Conservation (phyloP, 306 rosid species). For the Trichosanthes truncata region DNA sequence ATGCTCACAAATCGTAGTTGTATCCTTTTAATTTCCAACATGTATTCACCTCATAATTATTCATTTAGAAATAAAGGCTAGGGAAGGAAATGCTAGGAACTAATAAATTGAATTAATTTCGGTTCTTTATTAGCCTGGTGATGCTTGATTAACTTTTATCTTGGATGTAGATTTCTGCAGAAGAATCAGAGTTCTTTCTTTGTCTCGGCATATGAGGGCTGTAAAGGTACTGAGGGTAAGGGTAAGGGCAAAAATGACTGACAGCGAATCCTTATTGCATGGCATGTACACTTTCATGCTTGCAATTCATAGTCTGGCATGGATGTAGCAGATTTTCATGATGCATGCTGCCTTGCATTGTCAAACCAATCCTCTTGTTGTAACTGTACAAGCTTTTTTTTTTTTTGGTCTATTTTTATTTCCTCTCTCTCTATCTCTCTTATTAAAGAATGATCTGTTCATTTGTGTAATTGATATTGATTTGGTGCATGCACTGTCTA, state of each 20-base stretch:
- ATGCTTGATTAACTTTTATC: neutral
- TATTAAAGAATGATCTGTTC: neutral
- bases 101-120: neutral
- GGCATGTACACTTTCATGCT: conserved; percentile 1
- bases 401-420: no score
- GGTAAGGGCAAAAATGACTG: conserved; percentile 65
- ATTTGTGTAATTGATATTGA: conserved; percentile 5
- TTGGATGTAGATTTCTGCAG: conserved; percentile 67
- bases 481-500: neutral
- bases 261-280: conserved; percentile 7
- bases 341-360: conserved; percentile 7
- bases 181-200: conserved; percentile 65
- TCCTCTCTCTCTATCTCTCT: neutral
- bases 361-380: conserved; percentile 6
- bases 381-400: neutral
- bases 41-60: neutral
- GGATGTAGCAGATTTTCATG: neutral
- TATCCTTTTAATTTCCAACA: neutral
- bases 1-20: neutral
- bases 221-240: conserved; percentile 51
- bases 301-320: neutral
- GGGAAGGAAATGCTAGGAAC: neutral
- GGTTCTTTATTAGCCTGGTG: neutral
- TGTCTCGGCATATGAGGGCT: conserved; percentile 54
- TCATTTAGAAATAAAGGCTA: neutral